Percentiles rank a stretch among this genome's conserved stretches.
phyloP scores from a whole-genome alignment of 768 basidiomycete genomes.

The Sutorius australiensis region DNA sequence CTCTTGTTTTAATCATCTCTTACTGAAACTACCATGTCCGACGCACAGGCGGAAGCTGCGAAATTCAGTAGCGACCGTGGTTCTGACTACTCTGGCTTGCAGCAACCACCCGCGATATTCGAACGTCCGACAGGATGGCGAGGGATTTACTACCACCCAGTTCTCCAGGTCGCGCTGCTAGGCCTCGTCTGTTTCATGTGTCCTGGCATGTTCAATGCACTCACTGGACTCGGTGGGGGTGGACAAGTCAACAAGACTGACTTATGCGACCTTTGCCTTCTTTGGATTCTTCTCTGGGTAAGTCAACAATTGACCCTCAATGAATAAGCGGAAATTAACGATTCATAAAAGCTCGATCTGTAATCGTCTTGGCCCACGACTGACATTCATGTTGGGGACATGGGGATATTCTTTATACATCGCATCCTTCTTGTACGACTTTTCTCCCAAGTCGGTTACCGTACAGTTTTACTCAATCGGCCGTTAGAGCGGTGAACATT shows the following conservation, averaged over 20 bases:
- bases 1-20: background rate
- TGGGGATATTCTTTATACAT: slow-evolving; percentile 51
- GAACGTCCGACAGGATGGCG: slow-evolving; percentile 50
- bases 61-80: slow-evolving; percentile 16
- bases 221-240: slow-evolving; percentile 77
- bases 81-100: slow-evolving; percentile 21
- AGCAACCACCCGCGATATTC: slow-evolving; percentile 29
- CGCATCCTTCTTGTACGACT: slow-evolving; percentile 41
- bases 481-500: slow-evolving; percentile 41
- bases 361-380: slow-evolving; percentile 57
- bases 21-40: slow-evolving; percentile 16
- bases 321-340: background rate
- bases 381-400: slow-evolving; percentile 49
- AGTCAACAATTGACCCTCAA: slow-evolving; percentile 6
- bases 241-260: slow-evolving; percentile 65
- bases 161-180: slow-evolving; percentile 43
- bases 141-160: slow-evolving; percentile 53
- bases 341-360: slow-evolving; percentile 55
- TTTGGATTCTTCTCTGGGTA: slow-evolving; percentile 71
- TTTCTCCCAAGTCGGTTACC: background rate
- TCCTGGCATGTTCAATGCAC: slow-evolving; percentile 72
- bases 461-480: background rate
- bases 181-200: slow-evolving; percentile 63
- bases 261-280: slow-evolving; percentile 58
- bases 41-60: slow-evolving; percentile 11